Conservation (phyloP, 352 stramenopile species). For the Phytopythium boreale region DNA sequence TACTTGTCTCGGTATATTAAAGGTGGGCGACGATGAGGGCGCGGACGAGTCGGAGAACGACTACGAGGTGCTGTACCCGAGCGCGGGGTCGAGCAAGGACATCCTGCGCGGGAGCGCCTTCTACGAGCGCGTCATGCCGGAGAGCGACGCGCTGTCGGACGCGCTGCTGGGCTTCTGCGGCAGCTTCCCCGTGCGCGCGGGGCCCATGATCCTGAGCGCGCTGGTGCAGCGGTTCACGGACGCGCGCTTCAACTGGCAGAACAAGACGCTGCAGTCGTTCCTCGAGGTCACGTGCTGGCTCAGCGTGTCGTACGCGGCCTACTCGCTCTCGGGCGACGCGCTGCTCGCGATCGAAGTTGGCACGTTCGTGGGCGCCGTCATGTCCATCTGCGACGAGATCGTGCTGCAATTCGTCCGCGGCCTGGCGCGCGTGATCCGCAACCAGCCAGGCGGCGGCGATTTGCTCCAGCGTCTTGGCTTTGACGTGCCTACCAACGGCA, state of each 20-base stretch:
- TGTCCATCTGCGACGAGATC: conserved; percentile 80
- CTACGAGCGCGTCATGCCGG: conserved; percentile 51
- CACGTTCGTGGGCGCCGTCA: conserved; percentile 72
- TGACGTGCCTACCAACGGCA: conserved; percentile 69
- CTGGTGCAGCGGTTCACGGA: conserved; percentile 73
- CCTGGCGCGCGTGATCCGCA: conserved; percentile 62
- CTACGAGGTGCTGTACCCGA: conserved; percentile 59
- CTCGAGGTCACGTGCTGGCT: conserved; percentile 71
- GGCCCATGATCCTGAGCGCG: conserved; percentile 34
- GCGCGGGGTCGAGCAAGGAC: conserved; percentile 35
- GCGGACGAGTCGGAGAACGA: conserved; percentile 22
- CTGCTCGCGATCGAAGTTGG: conserved; percentile 64
- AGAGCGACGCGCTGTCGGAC: conserved; percentile 44
- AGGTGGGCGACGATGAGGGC: conserved; percentile 15
- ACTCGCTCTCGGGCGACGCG: conserved; percentile 55
- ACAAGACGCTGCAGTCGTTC: conserved; percentile 82
- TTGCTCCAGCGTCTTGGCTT: conserved; percentile 62
- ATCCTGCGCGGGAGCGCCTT: conserved; percentile 55
- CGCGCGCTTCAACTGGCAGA: conserved; percentile 74
- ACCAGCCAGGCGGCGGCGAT: conserved; percentile 55
- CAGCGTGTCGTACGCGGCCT: conserved; percentile 64
- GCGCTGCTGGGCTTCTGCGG: conserved; percentile 56
- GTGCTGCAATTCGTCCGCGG: conserved; percentile 65
- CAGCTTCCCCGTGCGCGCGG: conserved; percentile 55
- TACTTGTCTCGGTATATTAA: too few species aligned